Conservation (phyloP, 2,329 filamentous ascomycete species). For the Cladosporium sp. region DNA sequence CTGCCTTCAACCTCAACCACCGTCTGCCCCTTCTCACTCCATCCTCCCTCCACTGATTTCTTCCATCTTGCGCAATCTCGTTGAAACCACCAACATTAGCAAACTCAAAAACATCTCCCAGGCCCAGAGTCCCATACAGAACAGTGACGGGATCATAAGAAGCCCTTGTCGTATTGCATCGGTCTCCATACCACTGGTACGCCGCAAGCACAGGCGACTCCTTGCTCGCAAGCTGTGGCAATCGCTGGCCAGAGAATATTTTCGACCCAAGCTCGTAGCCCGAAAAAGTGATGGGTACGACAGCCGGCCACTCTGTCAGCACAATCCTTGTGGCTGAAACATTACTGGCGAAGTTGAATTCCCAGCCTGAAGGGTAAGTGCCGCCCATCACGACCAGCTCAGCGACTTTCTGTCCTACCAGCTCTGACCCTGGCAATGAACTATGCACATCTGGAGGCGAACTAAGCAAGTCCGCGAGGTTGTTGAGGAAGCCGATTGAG, state of each 20-base stretch:
- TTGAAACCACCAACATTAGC: not conserved
- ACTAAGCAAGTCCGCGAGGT: constrained; percentile 44
- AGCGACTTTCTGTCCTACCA: constrained; percentile 43
- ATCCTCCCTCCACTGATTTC: constrained; percentile 1
- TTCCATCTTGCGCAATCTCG: constrained; percentile 2
- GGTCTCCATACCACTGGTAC: constrained; percentile 11
- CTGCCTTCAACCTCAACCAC: constrained; percentile 17
- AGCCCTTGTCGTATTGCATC: constrained; percentile 4
- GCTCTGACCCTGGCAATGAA: constrained; percentile 36
- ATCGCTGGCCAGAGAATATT: constrained; percentile 38
- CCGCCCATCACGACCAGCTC: constrained; percentile 54
- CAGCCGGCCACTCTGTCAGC: constrained; percentile 42
- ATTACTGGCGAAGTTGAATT: constrained; percentile 50
- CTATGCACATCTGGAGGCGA: constrained; percentile 41
- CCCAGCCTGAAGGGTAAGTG: constrained; percentile 43
- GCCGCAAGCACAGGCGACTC: constrained; percentile 7
- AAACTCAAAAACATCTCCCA: constrained; percentile 1
- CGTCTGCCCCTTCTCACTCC: not conserved
- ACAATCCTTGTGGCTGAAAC: constrained; percentile 40
- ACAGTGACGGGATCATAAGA: constrained; percentile 17
- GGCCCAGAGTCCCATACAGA: constrained; percentile 1
- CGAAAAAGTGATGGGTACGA: constrained; percentile 37
- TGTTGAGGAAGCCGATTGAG: constrained; percentile 21
- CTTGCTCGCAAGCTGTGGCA: constrained; percentile 26
- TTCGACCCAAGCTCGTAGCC: constrained; percentile 43